Evolutionary conservation across 176 grass and related monocot genomes (phyloP), one percentile per base, ranked within the genome.

Genomic region (Dactylis glomerata): DNA sequence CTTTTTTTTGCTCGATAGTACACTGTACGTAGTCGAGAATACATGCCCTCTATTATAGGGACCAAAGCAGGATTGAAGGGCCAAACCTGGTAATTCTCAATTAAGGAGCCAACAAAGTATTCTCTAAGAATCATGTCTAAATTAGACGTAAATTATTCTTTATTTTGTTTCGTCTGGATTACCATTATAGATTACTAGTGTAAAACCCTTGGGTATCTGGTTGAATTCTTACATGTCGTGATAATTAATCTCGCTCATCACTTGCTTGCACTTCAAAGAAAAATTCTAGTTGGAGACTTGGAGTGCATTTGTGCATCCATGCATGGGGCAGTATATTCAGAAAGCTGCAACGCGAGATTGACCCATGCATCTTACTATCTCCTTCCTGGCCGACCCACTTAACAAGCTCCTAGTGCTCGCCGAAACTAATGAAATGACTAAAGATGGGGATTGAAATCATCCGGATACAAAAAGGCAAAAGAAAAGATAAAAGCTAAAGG

Each of bases 401-500:
- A 3, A 31, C 24, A 20, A 64, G 55, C 15, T 44, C 3, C 34
- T 36, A 44, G 34, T 59, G 36, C 55, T 27, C n/a, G 34, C 55
- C 9, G 5, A 78, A 78, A 62, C 15, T 56, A 16, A 44, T 62
- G 54, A 78, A 30, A 31, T 62, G 24, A 63, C 45, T 2, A 45
- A 45, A 42, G 42, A 64, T 17, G 51, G 20, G 19, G 23, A 27
- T 5, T 27, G 40, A 45, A 47, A 44, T 64, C 17, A 24, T 26
- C 28, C 40, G 55, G n/a, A 78, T 61, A 44, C 36, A 32, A 80
- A 76, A 76, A 76, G 49, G 37, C 5, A 20, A 42, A 57, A 42
- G 13, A 78, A 26, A 78, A 78, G 75, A 41, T 44, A 31, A 58
- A 79, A 64, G 77, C 17, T 56, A 56, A 47, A 80, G 40, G 58